Evolutionary conservation across 352 stramenopile genomes (phyloP), one percentile per base, ranked within the genome.

Genomic region (Globisporangium takayamanum): DNA sequence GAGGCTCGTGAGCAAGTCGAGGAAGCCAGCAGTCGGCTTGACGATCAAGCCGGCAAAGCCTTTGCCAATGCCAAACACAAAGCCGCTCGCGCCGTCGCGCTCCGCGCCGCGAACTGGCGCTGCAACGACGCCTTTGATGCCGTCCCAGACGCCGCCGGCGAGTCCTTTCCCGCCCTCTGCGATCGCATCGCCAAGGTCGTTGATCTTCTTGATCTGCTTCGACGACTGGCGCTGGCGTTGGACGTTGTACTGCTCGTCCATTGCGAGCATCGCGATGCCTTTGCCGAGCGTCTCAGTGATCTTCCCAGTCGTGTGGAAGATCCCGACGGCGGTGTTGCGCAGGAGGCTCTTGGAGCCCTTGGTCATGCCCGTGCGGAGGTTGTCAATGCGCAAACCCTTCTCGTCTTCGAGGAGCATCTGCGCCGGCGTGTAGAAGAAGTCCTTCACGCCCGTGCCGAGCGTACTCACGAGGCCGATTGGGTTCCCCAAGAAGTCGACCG

Each of bases 371-470:
- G 80, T 94, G n/a, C 84, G 78, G 28, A 93, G 63, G 51, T 94
- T 95, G 42, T 89, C 82, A 45, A 95, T 94, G 0, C 84, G 74
- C 10, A 94, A 48, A 4, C 85, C 86, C 33, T 93, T 88, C 56
- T 95, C 88, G 51, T 97, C 78, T 66, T 94, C 88, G 15, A 98
- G 73, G 16, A 98, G 70, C 72, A 96, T 96, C 65, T 97, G 84
- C 15, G 89, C 91, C 18, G 92, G 92, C 26, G 95, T 96, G 67
- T 97, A 97, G 62, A 98, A 98, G 69, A 98, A 98, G 58, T 97
- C 92, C 45, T 94, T 93, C 6, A 98, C 89, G 28, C 92, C 92
- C 0, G 89, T 86, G 36, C 88, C 88, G 8, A 97, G 63, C 3
- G 87, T 94, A 50, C 81, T 94, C 48, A 97, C 86, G 16, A 97